Evolutionary conservation across 257 asterid genomes (phyloP), one percentile per base, ranked within the genome.

Genomic region (Solanum gandarillasii): DNA sequence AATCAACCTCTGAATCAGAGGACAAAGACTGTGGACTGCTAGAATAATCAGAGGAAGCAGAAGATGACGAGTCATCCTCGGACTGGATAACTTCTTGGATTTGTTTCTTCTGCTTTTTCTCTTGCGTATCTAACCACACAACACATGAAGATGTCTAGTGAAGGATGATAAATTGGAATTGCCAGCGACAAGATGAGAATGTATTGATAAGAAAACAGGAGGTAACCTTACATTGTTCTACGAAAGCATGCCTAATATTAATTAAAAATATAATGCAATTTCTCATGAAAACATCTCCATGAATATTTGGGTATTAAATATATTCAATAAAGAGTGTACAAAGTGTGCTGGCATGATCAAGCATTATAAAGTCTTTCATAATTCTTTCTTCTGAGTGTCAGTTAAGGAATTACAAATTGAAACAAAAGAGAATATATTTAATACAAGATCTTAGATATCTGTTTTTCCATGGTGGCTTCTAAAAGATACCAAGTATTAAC

Each of bases 21-120:
- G 93, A 93, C 85, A 89, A 91, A 84, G 98, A 93, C 87, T 86
- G 91, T 3, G 92, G 92, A 91, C 92, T 91, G 87, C 70, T 46
- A 78, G 98, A 90, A 74, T 48, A 89, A 91, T 91, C 90, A 87
- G 93, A 93, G 36, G 98, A 94, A 87, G 88, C 65, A 79, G 65
- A 85, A 78, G 93, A 91, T 55, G 94, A 92, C 68, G 65, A 38
- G 8, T 94, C 92, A 91, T 87, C 79, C 46, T 82, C 93, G 52
- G 90, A 43, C 83, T 91, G 43, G 87, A 89, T 27, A 52, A 92
- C 90, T 91, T 96, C 93, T 90, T 95, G 74, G 91, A 86, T 90
- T 91, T 94, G 79, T 76, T 92, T 85, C 90, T 93, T 88, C 90
- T 89, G 84, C 90, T 90, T 92, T 89, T 95, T 91, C 91, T 96